A percentile compares a stretch with the other conserved stretches of the same genome.
Evolutionary conservation across 805 yeast genomes (phyloP).

Genomic region (Osmozyma mogii): DNA sequence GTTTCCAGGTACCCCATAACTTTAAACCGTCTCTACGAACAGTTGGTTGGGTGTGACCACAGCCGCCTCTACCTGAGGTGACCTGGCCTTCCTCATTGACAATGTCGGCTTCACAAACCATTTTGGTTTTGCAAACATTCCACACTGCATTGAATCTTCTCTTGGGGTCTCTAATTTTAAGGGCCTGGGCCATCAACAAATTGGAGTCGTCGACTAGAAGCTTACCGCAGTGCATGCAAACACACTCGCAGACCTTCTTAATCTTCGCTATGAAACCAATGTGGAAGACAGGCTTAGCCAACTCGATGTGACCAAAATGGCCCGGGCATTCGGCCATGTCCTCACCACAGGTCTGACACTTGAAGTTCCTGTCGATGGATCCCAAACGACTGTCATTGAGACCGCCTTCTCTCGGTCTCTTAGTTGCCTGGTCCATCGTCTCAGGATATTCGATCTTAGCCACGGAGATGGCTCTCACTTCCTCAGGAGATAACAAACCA

Average conservation of each 20-base stretch:
- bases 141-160: slow-evolving; percentile 96
- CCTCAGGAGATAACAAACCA: slow-evolving; percentile 97
- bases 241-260: slow-evolving; percentile 91
- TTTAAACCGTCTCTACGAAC: slow-evolving; percentile 93
- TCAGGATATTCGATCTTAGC: slow-evolving; percentile 98
- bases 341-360: slow-evolving; percentile 99
- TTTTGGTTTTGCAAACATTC: slow-evolving; percentile 84
- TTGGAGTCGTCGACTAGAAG: slow-evolving; percentile 77
- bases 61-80: slow-evolving; percentile 78
- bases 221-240: slow-evolving; percentile 99
- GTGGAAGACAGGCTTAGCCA: slow-evolving; percentile 97
- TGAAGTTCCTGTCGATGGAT: slow-evolving; percentile 91
- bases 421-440: slow-evolving; percentile 97
- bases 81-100: slow-evolving; percentile 55
- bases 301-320: slow-evolving; percentile 97
- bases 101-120: slow-evolving; percentile 88
- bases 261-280: slow-evolving; percentile 94
- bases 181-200: slow-evolving; percentile 77
- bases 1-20: slow-evolving; percentile 98
- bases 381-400: slow-evolving; percentile 96
- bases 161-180: slow-evolving; percentile 86
- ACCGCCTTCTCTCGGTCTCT: slow-evolving; percentile 94
- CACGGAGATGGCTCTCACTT: slow-evolving; percentile 89
- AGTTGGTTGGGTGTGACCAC: slow-evolving; percentile 96
- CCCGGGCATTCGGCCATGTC: slow-evolving; percentile 99